Conservation (phyloP, 1,284 basidiomycete genomes). For the Austroboletus niveus region DNA sequence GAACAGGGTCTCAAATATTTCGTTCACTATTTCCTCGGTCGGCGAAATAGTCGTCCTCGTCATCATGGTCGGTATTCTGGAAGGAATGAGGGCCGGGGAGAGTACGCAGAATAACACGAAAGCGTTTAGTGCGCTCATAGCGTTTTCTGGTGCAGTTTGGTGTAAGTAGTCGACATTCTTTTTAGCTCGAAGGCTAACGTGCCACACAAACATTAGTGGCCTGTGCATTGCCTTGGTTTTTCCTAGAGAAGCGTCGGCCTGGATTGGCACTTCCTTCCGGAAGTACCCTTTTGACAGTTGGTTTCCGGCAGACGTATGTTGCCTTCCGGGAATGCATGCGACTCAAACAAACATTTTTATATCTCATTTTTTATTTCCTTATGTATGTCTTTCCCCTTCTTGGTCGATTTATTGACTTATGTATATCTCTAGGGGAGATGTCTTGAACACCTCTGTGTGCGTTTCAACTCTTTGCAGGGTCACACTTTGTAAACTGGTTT, state of each 20-base stretch:
- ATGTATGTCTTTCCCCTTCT: constrained; percentile 45
- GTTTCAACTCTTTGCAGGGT: constrained; percentile 16
- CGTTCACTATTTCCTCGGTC: constrained; percentile 70
- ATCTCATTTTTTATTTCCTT: constrained; percentile 74
- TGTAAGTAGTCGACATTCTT: constrained; percentile 41
- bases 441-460: constrained; percentile 73
- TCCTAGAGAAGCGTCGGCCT: constrained; percentile 66
- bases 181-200: background rate
- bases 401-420: background rate
- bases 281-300: constrained; percentile 65
- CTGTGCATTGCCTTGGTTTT: constrained; percentile 77
- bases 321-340: constrained; percentile 65
- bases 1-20: constrained; percentile 79
- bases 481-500: background rate
- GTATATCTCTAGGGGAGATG: constrained; percentile 53
- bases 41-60: constrained; percentile 74
- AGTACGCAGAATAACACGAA: constrained; percentile 75
- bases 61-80: constrained; percentile 76
- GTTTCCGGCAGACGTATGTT: constrained; percentile 66
- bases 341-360: constrained; percentile 75
- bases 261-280: constrained; percentile 64
- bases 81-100: constrained; percentile 60
- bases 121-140: constrained; percentile 74
- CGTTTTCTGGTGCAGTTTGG: constrained; percentile 75
- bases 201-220: constrained; percentile 42